A percentile compares a stretch with the other conserved stretches of the same genome.
These are phyloP conservation scores for Breynia disticha DNA, from an alignment of 441 rosid genomes.

Conservation along the genomic window DNA sequence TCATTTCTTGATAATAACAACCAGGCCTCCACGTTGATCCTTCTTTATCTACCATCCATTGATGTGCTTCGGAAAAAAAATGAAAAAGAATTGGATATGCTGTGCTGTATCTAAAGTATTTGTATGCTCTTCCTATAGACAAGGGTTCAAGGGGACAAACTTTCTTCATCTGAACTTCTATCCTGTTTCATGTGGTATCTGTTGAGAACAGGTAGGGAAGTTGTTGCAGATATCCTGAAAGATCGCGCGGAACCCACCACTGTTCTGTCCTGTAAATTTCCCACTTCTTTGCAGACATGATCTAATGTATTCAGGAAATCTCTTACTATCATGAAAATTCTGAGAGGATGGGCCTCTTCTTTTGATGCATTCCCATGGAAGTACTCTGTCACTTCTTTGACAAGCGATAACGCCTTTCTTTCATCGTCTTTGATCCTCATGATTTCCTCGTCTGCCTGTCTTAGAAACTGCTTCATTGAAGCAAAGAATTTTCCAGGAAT, in stretches of 20 bases:
- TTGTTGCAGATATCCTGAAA: conserved; percentile 64
- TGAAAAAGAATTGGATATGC: no score
- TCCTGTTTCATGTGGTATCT: conserved; percentile 59
- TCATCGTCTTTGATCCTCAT: conserved; percentile 54
- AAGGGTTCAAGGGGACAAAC: conserved; percentile 55
- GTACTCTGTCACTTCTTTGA: conserved; percentile 84
- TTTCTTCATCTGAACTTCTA: conserved; percentile 71
- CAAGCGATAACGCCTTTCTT: conserved; percentile 58
- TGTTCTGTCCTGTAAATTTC: conserved; percentile 69
- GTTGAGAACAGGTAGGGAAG: conserved; percentile 74
- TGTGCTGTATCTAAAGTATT: not conserved
- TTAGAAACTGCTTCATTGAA: conserved; percentile 58
- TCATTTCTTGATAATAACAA: no score
- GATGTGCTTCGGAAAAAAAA: no score
- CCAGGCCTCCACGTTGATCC: no score
- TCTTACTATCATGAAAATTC: conserved; percentile 89
- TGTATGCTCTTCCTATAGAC: conserved; percentile 15
- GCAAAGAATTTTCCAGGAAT: conserved; percentile 56
- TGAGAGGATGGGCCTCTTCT: conserved; percentile 94
- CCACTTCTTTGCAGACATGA: conserved; percentile 93
- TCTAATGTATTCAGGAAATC: conserved; percentile 74
- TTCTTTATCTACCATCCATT: no score
- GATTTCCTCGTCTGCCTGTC: conserved; percentile 78
- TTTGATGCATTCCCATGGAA: conserved; percentile 80
- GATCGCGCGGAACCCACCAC: conserved; percentile 75